Conservation (phyloP, 1,284 basidiomycete genomes). For the Microbotryomycetes sp. region DNA sequence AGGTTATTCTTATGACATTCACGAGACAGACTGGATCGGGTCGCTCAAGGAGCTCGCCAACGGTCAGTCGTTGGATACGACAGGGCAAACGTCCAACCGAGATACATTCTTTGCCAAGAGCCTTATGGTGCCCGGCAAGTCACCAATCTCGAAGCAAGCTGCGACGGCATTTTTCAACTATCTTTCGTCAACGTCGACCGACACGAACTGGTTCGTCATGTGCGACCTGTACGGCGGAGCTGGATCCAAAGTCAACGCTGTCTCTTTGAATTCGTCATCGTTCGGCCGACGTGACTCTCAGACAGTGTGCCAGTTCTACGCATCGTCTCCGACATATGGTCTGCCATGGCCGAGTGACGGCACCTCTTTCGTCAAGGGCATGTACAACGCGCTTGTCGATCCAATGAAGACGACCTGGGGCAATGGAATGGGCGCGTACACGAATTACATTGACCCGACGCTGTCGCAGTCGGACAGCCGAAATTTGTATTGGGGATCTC, state of each 20-base stretch:
- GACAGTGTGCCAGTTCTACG: slow-evolving; percentile 39
- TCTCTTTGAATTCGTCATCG: slow-evolving; percentile 31
- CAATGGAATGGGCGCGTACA: slow-evolving; percentile 12
- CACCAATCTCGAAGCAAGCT: slow-evolving; percentile 23
- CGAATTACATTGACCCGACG: slow-evolving; percentile 27
- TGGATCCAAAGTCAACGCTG: slow-evolving; percentile 33
- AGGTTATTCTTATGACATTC: neutral
- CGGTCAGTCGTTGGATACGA: slow-evolving; percentile 7
- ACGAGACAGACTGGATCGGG: slow-evolving; percentile 16
- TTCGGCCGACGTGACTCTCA: slow-evolving; percentile 38
- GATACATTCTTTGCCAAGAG: slow-evolving; percentile 34
- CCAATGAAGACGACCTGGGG: slow-evolving; percentile 17
- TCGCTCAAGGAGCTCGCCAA: slow-evolving; percentile 10
- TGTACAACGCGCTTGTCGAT: slow-evolving; percentile 20
- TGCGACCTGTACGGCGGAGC: slow-evolving; percentile 26
- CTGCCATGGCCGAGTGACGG: slow-evolving; percentile 30
- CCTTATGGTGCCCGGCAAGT: slow-evolving; percentile 29
- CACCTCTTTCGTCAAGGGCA: slow-evolving; percentile 25
- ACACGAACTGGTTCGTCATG: slow-evolving; percentile 32
- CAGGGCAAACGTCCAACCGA: slow-evolving; percentile 6
- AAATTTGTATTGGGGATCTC: slow-evolving; percentile 26
- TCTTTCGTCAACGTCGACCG: slow-evolving; percentile 15
- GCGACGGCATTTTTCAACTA: slow-evolving; percentile 30
- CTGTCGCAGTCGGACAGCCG: slow-evolving; percentile 7
- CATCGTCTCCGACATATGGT: slow-evolving; percentile 27